Conservation (phyloP, 768 basidiomycete genomes). For the Boletales sp. region DNA sequence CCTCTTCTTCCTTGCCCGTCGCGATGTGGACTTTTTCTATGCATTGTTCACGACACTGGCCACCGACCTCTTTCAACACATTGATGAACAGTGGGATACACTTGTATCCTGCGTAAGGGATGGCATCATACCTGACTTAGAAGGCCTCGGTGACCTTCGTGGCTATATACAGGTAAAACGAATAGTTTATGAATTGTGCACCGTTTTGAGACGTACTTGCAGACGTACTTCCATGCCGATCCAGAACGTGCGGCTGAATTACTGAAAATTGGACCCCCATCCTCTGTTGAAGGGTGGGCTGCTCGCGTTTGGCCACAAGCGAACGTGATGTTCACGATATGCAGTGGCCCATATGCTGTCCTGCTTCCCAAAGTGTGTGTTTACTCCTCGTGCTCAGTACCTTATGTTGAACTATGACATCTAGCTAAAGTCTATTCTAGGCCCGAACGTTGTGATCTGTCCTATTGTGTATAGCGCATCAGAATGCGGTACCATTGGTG, state of each 20-base stretch:
- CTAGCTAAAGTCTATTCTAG: slow-evolving; percentile 14
- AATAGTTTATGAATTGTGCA: no score
- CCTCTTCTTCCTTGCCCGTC: slow-evolving; percentile 14
- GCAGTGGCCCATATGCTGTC: slow-evolving; percentile 9
- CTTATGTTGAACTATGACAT: neutral
- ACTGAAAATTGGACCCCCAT: slow-evolving; percentile 9
- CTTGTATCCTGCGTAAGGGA: slow-evolving; percentile 2
- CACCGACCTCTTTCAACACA: slow-evolving; percentile 8
- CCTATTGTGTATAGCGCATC: slow-evolving; percentile 10
- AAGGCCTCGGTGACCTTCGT: no score
- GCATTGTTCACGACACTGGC: slow-evolving; percentile 7
- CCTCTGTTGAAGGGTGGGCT: slow-evolving; percentile 13
- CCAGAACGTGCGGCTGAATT: slow-evolving; percentile 20
- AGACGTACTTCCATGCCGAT: slow-evolving; percentile 9
- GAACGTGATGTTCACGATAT: neutral
- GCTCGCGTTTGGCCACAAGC: slow-evolving; percentile 15
- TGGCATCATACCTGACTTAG: no score
- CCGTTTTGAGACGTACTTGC: no score
- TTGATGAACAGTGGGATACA: slow-evolving; percentile 16
- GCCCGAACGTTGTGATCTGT: slow-evolving; percentile 2
- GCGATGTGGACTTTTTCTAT: neutral
- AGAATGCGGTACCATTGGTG: slow-evolving; percentile 6
- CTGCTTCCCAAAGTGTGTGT: slow-evolving; percentile 13
- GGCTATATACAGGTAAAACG: no score
- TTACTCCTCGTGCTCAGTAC: no score